These are phyloP conservation scores for Letharia lupina DNA, from an alignment of 495 filamentous ascomycete genomes.

Conservation along the genomic window DNA sequence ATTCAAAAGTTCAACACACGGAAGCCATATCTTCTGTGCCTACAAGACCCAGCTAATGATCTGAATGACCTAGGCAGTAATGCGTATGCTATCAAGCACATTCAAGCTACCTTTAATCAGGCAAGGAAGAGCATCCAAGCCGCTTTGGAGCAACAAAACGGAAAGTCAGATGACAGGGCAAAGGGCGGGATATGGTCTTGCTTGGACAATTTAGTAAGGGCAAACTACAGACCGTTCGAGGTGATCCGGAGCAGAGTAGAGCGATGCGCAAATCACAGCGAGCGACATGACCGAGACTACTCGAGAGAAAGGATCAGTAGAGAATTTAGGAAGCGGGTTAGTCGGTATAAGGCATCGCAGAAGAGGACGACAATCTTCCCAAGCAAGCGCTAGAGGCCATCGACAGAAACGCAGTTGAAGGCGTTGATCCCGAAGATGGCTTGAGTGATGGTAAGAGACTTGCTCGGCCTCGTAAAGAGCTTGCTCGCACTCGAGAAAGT, in stretches of 20 bases:
- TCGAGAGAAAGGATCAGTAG: neutral
- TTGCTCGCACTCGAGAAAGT: neutral
- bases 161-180: neutral
- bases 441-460: neutral
- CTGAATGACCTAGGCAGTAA: slow-evolving; percentile 47
- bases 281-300: neutral
- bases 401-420: neutral
- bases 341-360: neutral
- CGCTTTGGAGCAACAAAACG: neutral
- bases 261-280: neutral
- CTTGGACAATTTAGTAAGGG: neutral
- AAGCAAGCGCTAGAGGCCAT: neutral
- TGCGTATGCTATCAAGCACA: slow-evolving; percentile 35
- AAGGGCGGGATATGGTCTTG: neutral
- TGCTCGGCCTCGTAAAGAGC: neutral
- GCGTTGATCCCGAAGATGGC: neutral
- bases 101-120: slow-evolving; percentile 28
- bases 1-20: slow-evolving; percentile 16
- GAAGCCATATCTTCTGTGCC: slow-evolving; percentile 40
- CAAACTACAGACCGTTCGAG: slow-evolving; percentile 12
- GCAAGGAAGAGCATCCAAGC: neutral
- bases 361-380: neutral
- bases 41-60: slow-evolving; percentile 53
- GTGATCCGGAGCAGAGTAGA: neutral
- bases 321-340: neutral